Evolutionary conservation across 78 protist species (phyloP), one percentile per base, ranked within the genome.

Genomic region (Bodo saltans): DNA sequence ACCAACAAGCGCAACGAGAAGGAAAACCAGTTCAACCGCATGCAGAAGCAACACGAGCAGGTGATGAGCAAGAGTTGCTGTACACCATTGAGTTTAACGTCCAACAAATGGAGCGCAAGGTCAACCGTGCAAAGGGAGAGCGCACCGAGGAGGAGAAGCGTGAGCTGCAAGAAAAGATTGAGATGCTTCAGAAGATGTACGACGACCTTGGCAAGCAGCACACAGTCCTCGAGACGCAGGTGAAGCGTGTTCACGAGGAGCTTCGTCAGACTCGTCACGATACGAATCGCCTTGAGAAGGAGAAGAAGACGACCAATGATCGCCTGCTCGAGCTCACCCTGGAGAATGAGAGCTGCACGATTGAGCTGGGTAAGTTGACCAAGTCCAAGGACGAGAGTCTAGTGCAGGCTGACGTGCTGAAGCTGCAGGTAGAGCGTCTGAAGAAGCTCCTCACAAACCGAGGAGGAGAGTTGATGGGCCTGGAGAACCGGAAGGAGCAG

Each of bases 21-120:
- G 47, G 81, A 73, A 33, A 1, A 0, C 32, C 0, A 1, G 70
- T 3, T 1, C 53, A 67, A 86, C 33, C 28, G 23, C 60, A 79
- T 53, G 85, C 1, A 40, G 42, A 28, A 12, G 68, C 53, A 27
- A 30, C 40, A 32, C 47, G 39, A 23, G n/a, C 33, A 38, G 1
- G 3, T 1, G 39, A 35, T 68, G 93, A 92, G 87, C 90, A 85
- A 47, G 95, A 92, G 92, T 85, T 89, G 34, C 30, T 92, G 42
- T 92, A 92, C 91, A 79, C 81, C 83, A 87, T 89, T 0, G 95
- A 92, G 83, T 92, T 87, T 80, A 85, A 83, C 78, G 76, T 88
- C 38, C 95, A 92, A 87, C 88, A 85, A 69, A 75, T 92, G 83
- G 93, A 92, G 90, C 87, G 93, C 33, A 89, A 88, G 83, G 84